Conservation (phyloP, 371 early-diverging fungal genomes). For the Blakeslea trispora region DNA sequence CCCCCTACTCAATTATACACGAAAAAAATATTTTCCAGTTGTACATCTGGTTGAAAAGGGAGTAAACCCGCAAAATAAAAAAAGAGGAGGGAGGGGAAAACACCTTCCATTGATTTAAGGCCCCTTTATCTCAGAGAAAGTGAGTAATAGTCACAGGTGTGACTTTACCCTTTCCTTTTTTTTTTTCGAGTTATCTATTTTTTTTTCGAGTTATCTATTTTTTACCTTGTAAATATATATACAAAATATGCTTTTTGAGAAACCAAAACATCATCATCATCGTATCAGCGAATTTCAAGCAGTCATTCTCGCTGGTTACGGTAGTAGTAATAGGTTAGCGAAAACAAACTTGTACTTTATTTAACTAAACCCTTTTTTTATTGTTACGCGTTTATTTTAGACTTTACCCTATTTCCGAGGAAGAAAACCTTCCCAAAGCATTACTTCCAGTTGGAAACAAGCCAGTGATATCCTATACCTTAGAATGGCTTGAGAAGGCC, state of each 20-base stretch:
- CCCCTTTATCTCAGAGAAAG: too few species aligned
- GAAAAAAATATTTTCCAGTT: too few species aligned
- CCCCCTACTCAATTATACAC: too few species aligned
- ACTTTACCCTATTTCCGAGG: constrained; percentile 82
- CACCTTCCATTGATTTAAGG: too few species aligned
- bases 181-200: too few species aligned
- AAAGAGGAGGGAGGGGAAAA: too few species aligned
- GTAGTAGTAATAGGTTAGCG: constrained; percentile 71
- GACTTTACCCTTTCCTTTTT: too few species aligned
- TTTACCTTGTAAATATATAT: too few species aligned
- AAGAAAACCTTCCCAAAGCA: constrained; percentile 85
- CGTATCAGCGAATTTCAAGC: constrained; percentile 71
- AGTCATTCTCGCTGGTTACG: constrained; percentile 77
- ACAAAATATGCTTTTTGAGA: constrained; percentile 45
- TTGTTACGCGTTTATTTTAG: constrained; percentile 28
- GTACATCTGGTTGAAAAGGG: too few species aligned
- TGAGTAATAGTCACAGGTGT: too few species aligned
- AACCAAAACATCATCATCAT: constrained; percentile 43
- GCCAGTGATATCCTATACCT: constrained; percentile 88
- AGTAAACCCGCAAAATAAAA: too few species aligned
- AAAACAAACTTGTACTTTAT: constrained; percentile 6
- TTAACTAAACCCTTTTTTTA: background rate
- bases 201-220: too few species aligned
- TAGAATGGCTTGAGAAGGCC: constrained; percentile 91
- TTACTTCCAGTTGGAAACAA: constrained; percentile 91